Evolutionary conservation across 2,329 filamentous ascomycete genomes (phyloP), one percentile per base, ranked within the genome.

Genomic region (Domatiomyces catenatus): DNA sequence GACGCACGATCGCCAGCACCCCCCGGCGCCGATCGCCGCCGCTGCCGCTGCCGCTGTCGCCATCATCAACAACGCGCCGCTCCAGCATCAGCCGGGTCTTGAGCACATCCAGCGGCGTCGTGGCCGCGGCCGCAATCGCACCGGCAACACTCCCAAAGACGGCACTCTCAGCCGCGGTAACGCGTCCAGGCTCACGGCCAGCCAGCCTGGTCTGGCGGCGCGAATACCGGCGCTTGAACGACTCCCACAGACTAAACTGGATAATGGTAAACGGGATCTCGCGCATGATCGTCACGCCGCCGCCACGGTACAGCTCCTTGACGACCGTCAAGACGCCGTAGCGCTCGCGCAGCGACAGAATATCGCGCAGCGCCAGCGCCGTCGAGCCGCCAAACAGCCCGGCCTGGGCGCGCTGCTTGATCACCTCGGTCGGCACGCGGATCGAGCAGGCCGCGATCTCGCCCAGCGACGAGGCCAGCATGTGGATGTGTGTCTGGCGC

Each of bases 241-340:
- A 80, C 69, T 98, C 92, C 92, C 92, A 98, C 56, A 98, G 75
- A 45, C 92, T 92, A 65, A 98, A 98, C 68, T 98, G 92, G 56
- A 98, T 84, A 8, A 95, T 82, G 2, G 93, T 96, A 63, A 98
- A 98, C 3, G 92, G 92, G 54, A 98, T 89, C 72, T 98, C 92
- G 52, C 92, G 80, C 70, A 95, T 83, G 48, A 98, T 82, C 1
- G 92, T 98, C 59, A 96, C 88, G 17, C 80, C 78, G 76, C 88
- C 94, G 1, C 93, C 92, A 36, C 92, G 76, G 67, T 98, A 98
- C 50, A 98, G 69, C 68, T 95, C 89, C 54, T 77, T 72, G 75
- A 86, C 81, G 46, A 96, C 84, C 20, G 56, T 57, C 8, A 51
- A 36, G 22, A 49, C 49, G 17, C 56, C 57, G n/a, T 60, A 50